These are phyloP conservation scores for Hypoxylon sp. DNA, from an alignment of 2,329 filamentous ascomycete species.

Conservation along the genomic window DNA sequence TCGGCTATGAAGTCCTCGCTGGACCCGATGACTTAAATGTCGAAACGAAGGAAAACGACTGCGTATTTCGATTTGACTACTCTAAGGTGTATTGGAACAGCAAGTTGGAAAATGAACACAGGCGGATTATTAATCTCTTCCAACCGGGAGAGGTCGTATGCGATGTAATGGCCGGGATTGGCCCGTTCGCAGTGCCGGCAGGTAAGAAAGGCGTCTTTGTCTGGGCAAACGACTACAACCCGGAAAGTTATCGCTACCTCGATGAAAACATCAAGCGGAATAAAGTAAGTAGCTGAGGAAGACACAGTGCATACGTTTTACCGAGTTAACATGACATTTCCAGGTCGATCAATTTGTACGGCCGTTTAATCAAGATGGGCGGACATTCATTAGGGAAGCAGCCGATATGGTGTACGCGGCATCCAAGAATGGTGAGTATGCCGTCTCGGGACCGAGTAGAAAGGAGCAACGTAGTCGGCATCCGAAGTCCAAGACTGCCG, in stretches of 20 bases:
- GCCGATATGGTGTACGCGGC: conserved; percentile 72
- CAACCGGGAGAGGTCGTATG: conserved; percentile 88
- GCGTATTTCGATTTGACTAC: conserved; percentile 94
- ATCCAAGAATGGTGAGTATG: conserved; percentile 67
- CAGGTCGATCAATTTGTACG: conserved; percentile 78
- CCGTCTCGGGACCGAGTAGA: conserved; percentile 66
- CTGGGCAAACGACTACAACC: conserved; percentile 97
- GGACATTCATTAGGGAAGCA: conserved; percentile 81
- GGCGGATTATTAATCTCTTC: conserved; percentile 82
- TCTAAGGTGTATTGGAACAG: conserved; percentile 99
- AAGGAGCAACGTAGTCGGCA: conserved; percentile 59
- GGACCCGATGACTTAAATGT: conserved; percentile 88
- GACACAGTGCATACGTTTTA: conserved; percentile 1
- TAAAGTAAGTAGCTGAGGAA: conserved; percentile 70
- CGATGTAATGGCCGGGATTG: conserved; percentile 98
- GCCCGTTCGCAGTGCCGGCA: conserved; percentile 92
- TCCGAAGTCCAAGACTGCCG: conserved; percentile 48
- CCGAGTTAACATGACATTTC: conserved; percentile 31
- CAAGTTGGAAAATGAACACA: conserved; percentile 90
- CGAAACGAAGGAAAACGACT: conserved; percentile 83
- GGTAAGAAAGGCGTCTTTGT: conserved; percentile 93
- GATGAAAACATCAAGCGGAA: conserved; percentile 79
- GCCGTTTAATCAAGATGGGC: conserved; percentile 86
- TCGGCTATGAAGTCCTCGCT: conserved; percentile 89
- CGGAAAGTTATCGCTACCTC: conserved; percentile 84